Percentiles rank a stretch among this genome's conserved stretches.
Evolutionary conservation across 257 asterid genomes (phyloP).

Genomic region (Nicotiana obtusifolia): DNA sequence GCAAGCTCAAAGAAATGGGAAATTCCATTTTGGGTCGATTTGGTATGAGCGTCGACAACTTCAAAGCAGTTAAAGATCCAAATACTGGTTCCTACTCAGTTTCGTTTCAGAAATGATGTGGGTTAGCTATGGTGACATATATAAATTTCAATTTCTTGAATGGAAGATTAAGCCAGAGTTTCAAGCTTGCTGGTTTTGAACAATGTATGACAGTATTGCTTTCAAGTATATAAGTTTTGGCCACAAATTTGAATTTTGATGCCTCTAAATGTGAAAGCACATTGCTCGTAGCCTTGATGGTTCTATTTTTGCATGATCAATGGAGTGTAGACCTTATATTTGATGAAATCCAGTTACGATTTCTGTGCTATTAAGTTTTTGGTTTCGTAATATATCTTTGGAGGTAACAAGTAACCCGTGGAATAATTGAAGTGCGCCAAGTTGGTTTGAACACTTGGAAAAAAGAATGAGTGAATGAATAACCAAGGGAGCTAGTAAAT

Average conservation of each 20-base stretch:
- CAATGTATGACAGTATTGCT: no score
- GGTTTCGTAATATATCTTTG: no score
- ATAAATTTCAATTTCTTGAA: not conserved
- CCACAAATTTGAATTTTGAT: not conserved
- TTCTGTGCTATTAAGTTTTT: not conserved
- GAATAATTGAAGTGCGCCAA: not conserved
- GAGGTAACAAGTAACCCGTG: no score
- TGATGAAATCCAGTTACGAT: not conserved
- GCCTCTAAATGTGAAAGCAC: not conserved
- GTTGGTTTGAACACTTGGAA: no score
- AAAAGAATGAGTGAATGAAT: no score
- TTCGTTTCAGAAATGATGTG: constrained; percentile 36
- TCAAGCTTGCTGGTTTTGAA: not conserved
- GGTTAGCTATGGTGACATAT: not conserved
- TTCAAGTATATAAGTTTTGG: not conserved
- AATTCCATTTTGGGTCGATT: constrained; percentile 81
- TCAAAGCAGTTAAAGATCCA: constrained; percentile 89
- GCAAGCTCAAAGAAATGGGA: constrained; percentile 89
- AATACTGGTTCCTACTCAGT: constrained; percentile 85
- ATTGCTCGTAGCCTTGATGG: not conserved
- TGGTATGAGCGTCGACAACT: constrained; percentile 92
- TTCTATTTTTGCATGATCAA: not conserved
- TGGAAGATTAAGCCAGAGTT: not conserved
- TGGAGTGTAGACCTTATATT: not conserved
- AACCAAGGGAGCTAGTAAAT: not conserved